Conservation (phyloP, 2,329 filamentous ascomycete genomes). For the Cytospora leucostoma region DNA sequence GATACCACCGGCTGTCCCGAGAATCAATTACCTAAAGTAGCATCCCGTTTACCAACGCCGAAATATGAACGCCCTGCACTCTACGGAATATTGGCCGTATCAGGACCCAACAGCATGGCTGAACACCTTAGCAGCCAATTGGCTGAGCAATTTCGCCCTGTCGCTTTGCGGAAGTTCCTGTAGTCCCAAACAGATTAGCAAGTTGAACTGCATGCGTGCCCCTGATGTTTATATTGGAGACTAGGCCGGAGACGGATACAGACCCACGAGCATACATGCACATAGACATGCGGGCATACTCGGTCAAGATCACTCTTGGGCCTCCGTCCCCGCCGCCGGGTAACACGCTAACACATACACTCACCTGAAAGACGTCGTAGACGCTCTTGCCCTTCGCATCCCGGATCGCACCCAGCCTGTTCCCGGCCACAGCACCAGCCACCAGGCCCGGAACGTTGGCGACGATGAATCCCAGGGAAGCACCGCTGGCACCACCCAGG, state of each 20-base stretch:
- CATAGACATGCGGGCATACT: background rate
- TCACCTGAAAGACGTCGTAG: conserved; percentile 77
- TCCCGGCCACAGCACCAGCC: conserved; percentile 89
- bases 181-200: conserved; percentile 8
- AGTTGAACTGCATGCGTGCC: background rate
- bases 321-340: background rate
- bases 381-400: conserved; percentile 95
- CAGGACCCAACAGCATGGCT: conserved; percentile 69
- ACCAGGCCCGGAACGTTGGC: conserved; percentile 88
- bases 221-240: background rate
- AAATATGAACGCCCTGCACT: conserved; percentile 11
- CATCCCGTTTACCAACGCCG: conserved; percentile 24
- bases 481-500: conserved; percentile 82
- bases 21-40: background rate
- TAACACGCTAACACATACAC: conserved; percentile 27
- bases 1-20: background rate
- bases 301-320: background rate
- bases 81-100: background rate
- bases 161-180: conserved; percentile 82
- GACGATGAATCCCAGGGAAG: conserved; percentile 90
- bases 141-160: conserved; percentile 76
- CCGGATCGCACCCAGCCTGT: conserved; percentile 83
- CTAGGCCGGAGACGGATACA: background rate
- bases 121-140: conserved; percentile 85
- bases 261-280: background rate